Conservation (phyloP, 83 land plant genomes). For the Diphasiastrum complanatum region DNA sequence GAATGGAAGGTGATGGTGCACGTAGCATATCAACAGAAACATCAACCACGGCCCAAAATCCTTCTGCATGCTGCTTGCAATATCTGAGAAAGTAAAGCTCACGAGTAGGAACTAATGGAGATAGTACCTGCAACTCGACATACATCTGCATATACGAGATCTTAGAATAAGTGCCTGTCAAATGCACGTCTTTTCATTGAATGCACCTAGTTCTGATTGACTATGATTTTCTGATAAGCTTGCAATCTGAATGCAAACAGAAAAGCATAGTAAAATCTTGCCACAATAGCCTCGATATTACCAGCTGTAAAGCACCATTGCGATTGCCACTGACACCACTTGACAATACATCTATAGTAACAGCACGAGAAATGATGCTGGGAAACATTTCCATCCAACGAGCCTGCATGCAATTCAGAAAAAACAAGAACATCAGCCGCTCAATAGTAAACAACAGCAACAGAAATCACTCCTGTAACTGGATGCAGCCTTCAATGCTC, state of each 20-base stretch:
- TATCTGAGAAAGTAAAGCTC: constrained; percentile 40
- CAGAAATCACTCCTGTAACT: not conserved
- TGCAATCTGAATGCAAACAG: not conserved
- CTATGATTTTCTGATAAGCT: not conserved
- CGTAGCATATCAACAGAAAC: constrained; percentile 28
- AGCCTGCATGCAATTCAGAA: constrained; percentile 9
- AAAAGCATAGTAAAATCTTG: not conserved
- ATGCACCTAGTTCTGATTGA: not conserved
- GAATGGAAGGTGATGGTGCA: constrained; percentile 9
- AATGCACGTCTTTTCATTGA: not conserved
- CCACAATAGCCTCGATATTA: not conserved
- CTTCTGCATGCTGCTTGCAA: constrained; percentile 34
- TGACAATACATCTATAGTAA: constrained; percentile 23
- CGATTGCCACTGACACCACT: constrained; percentile 19
- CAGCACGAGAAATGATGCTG: constrained; percentile 21
- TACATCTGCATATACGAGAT: constrained; percentile 30
- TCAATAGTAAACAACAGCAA: not conserved
- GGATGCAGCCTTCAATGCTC: not conserved
- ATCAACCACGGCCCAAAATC: constrained; percentile 46
- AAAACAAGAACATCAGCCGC: not conserved
- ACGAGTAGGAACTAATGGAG: constrained; percentile 37
- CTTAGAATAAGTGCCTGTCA: not conserved
- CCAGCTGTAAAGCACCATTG: constrained; percentile 32
- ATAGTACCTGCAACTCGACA: constrained; percentile 41
- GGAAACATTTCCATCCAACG: constrained; percentile 40